Conservation (phyloP, 1,284 basidiomycete genomes). For the Earliella scabrosa region DNA sequence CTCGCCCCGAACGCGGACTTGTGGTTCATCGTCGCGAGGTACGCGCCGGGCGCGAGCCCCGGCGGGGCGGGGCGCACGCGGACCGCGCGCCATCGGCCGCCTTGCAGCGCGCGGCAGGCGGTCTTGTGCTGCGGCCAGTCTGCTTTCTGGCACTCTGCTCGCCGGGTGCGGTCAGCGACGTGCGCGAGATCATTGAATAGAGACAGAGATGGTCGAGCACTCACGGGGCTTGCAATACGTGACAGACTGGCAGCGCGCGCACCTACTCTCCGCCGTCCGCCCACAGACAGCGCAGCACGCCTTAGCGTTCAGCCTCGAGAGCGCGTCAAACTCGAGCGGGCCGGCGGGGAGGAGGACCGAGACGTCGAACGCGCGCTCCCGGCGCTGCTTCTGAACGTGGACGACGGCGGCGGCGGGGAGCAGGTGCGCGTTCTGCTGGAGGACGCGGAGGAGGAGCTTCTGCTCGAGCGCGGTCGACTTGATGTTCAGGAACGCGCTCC, state of each 20-base stretch:
- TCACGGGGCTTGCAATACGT: slow-evolving; percentile 41
- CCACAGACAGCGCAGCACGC: slow-evolving; percentile 45
- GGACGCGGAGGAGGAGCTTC: slow-evolving; percentile 33
- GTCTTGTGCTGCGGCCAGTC: slow-evolving; percentile 45
- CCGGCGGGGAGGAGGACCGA: slow-evolving; percentile 44
- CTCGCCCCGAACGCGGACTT: slow-evolving; percentile 7
- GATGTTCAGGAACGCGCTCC: slow-evolving; percentile 4
- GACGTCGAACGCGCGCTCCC: slow-evolving; percentile 31
- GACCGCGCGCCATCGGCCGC: slow-evolving; percentile 43
- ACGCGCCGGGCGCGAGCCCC: slow-evolving; percentile 16
- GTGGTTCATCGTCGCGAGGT: slow-evolving; percentile 14
- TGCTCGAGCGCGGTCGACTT: slow-evolving; percentile 37
- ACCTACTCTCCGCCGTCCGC: slow-evolving; percentile 35
- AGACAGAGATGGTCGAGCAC: not conserved
- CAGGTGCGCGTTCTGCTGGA: slow-evolving; percentile 39
- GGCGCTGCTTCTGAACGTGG: slow-evolving; percentile 18
- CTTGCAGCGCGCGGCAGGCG: slow-evolving; percentile 41
- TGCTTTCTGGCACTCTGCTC: slow-evolving; percentile 40
- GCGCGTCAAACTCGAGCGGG: slow-evolving; percentile 39
- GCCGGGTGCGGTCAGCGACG: not conserved
- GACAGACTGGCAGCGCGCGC: slow-evolving; percentile 40
- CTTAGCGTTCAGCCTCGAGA: slow-evolving; percentile 39
- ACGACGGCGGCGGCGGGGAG: slow-evolving; percentile 32
- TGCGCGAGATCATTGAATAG: too few relatives aligned
- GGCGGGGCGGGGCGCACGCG: slow-evolving; percentile 25